Base-by-base conservation (phyloP, 805 yeast species). In the Yarrowia sp. region DNA sequence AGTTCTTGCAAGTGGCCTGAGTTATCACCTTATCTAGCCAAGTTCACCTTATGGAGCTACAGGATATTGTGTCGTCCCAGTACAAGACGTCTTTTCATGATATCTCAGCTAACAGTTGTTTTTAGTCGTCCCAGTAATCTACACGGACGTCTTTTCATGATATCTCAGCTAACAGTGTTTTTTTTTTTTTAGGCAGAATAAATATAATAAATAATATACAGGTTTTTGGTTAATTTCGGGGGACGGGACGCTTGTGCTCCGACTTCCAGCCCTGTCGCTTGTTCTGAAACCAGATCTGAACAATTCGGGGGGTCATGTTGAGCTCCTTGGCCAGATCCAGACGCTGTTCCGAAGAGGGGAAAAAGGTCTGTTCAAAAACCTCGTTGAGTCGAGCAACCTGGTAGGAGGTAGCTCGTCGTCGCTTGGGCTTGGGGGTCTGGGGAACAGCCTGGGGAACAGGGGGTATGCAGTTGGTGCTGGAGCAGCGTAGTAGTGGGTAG, bases 211-310 rank as follows among this genome's bases (percentile, higher is more conserved):
- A 41, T 41, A 58, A 41, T 58, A 58, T 43, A 58, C 51, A 65
- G n/a, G 35, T 44, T 48, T 48, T 48, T 10, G 59, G 36, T 48
- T 56, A 51, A 26, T 69, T 70, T 26, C 69, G 59, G 19, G 71
- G 71, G 4, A 68, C 48, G 6, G 69, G 46, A 21, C 66, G 51
- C 41, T 67, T 68, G 52, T 70, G 69, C 59, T 70, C 72, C 14
- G 71, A 62, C 36, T 71, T 59, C 71, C 74, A 73, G 21, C 75
- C 75, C 66, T 75, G 78, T 16, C 98, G 78, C 70, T 92, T 79
- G 73, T 91, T 91, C 74, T 92, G 97, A 73, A 90, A 90, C 97
- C 96, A 92, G 58, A 92, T 91, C 65, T 96, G 81, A 6, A 92
- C 96, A 9, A 93, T 90, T 69, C 95, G 82, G 69, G 92, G 97